A percentile compares a stretch with the other conserved stretches of the same genome.
Evolutionary conservation across 78 protist species (phyloP).

Genomic region (Emiliania huxleyi): DNA sequence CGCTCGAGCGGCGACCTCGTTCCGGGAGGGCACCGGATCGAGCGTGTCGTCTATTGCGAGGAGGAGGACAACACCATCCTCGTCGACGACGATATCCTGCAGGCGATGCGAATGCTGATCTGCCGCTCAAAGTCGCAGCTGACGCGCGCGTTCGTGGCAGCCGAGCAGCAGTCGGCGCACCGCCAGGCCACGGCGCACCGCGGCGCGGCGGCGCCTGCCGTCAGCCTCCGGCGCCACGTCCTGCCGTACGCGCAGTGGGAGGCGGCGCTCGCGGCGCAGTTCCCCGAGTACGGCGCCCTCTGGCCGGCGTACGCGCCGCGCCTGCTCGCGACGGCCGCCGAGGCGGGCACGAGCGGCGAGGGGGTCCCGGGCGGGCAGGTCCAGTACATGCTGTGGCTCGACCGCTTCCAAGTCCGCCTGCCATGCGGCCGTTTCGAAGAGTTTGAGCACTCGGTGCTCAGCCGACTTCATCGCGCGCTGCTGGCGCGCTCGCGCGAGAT

Average conservation of each 20-base stretch:
- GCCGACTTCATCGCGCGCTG: background rate
- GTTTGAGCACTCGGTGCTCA: background rate
- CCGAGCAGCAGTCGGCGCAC: background rate
- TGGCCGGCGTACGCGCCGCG: background rate
- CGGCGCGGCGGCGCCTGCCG: background rate
- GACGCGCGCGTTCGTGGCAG: background rate
- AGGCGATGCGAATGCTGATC: background rate
- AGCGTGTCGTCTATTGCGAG: background rate
- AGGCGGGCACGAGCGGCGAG: background rate
- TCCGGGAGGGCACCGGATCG: background rate
- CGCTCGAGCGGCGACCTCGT: background rate
- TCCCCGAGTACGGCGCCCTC: background rate
- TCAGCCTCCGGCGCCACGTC: background rate
- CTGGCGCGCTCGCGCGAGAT: background rate
- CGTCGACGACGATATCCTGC: background rate
- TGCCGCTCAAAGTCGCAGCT: background rate
- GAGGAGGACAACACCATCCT: background rate
- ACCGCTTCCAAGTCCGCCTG: slow-evolving; percentile 1
- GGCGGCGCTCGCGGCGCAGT: background rate
- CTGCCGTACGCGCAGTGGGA: background rate
- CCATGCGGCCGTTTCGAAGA: background rate
- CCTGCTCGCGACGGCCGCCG: background rate
- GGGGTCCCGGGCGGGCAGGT: background rate
- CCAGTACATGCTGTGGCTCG: background rate
- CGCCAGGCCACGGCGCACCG: background rate